Evolutionary conservation across 2,329 filamentous ascomycete genomes (phyloP).

Genomic region (Fusarium buxicola): DNA sequence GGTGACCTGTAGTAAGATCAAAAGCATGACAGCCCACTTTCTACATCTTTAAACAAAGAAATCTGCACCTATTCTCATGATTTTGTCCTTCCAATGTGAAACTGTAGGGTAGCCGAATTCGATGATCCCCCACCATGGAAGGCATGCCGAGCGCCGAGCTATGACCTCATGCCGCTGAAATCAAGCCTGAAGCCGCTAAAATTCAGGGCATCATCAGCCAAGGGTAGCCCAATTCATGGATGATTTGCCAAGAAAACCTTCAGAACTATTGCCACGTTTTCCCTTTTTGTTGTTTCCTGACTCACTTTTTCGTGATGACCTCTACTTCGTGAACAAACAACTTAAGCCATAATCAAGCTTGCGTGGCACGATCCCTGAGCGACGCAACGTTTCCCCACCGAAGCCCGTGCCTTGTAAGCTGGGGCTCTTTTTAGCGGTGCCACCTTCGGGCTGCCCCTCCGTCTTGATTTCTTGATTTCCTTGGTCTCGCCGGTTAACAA

Average conservation of each 20-base stretch:
- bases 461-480: conserved; percentile 7
- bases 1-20: no score
- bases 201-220: conserved; percentile 33
- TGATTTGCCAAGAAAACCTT: neutral
- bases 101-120: conserved; percentile 22
- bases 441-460: conserved; percentile 34
- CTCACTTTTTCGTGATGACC: conserved; percentile 20
- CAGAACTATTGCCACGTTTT: conserved; percentile 13
- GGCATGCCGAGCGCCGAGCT: neutral
- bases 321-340: conserved; percentile 20
- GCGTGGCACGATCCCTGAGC: conserved; percentile 11
- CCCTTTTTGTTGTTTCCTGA: conserved; percentile 8
- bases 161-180: conserved; percentile 40
- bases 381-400: conserved; percentile 28
- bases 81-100: neutral
- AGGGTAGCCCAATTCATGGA: conserved; percentile 20
- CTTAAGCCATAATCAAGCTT: conserved; percentile 32
- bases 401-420: conserved; percentile 35
- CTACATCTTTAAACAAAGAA: neutral
- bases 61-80: neutral
- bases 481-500: conserved; percentile 1
- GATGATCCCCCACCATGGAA: conserved; percentile 5
- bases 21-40: no score
- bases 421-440: conserved; percentile 35
- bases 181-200: conserved; percentile 30